Percentiles rank a stretch among this genome's conserved stretches.
These are phyloP conservation scores for Pseudogymnoascus sp. DNA, from an alignment of 2,329 filamentous ascomycete species.

Conservation along the genomic window DNA sequence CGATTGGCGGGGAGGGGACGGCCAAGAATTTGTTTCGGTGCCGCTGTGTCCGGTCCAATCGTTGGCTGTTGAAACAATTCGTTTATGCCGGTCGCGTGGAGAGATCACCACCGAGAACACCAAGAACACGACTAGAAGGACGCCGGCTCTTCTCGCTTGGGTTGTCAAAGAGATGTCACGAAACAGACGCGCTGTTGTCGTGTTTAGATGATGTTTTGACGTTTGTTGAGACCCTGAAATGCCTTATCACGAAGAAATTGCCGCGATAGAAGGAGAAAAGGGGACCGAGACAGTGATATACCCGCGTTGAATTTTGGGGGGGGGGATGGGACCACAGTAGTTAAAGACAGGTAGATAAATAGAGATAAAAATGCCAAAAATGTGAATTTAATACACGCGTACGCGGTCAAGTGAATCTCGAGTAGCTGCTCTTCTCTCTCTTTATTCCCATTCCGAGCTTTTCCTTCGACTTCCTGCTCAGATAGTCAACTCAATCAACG, in stretches of 20 bases:
- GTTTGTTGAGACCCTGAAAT: not conserved
- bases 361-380: not conserved
- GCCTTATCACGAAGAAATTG: not conserved
- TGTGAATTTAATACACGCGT: not conserved
- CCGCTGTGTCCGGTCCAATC: not conserved
- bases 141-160: not conserved
- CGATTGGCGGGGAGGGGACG: not conserved
- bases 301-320: not conserved
- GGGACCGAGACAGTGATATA: not conserved
- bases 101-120: not conserved
- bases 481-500: too few relatives aligned
- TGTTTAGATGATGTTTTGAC: not conserved
- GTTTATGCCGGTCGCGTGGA: not conserved
- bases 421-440: too few relatives aligned
- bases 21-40: slow-evolving; percentile 4
- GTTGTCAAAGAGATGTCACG: not conserved
- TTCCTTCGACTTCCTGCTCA: not conserved
- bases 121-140: slow-evolving; percentile 1
- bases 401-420: too few relatives aligned
- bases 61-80: slow-evolving; percentile 10
- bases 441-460: not conserved
- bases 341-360: not conserved
- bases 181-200: slow-evolving; percentile 10
- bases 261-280: not conserved
- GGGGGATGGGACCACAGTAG: not conserved